A percentile compares a stretch with the other conserved stretches of the same genome.
These are phyloP conservation scores for Vanilla planifolia DNA, from an alignment of 106 monocot genomes.

Conservation along the genomic window DNA sequence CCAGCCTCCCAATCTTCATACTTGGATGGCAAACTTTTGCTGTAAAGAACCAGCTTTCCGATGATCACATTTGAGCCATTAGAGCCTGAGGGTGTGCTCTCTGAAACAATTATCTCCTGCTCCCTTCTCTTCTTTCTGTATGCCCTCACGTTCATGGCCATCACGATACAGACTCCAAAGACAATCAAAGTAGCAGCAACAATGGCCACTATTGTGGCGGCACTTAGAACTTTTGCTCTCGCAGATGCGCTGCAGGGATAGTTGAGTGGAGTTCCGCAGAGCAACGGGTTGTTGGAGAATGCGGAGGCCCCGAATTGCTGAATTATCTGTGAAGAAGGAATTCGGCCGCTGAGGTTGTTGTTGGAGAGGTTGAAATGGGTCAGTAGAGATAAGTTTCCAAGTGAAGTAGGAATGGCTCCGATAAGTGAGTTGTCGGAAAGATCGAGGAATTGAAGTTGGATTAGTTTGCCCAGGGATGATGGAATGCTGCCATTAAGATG, in stretches of 20 bases:
- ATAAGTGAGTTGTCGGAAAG: constrained; percentile 52
- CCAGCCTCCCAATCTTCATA: constrained; percentile 94
- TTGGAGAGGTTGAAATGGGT: constrained; percentile 73
- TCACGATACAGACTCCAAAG: constrained; percentile 62
- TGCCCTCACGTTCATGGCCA: constrained; percentile 46
- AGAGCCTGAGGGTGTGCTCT: constrained; percentile 44
- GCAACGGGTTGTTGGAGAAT: constrained; percentile 58
- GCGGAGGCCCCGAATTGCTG: constrained; percentile 48
- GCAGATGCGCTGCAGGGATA: constrained; percentile 19
- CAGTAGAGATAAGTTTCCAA: constrained; percentile 40
- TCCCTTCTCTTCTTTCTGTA: constrained; percentile 29
- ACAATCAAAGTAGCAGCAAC: constrained; percentile 60
- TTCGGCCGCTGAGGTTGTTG: constrained; percentile 68
- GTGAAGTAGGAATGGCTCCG: constrained; percentile 23
- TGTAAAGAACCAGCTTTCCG: constrained; percentile 92
- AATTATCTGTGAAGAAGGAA: constrained; percentile 38
- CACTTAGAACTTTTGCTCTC: constrained; percentile 28
- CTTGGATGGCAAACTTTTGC: constrained; percentile 80
- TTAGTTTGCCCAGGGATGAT: constrained; percentile 39
- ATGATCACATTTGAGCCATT: constrained; percentile 49
- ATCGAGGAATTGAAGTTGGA: constrained; percentile 42
- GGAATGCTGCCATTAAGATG: constrained; percentile 35
- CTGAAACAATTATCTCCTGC: constrained; percentile 48
- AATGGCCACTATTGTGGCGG: constrained; percentile 63
- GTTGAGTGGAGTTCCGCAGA: constrained; percentile 73